A percentile compares a stretch with the other conserved stretches of the same genome.
These are phyloP conservation scores for Xylariaceae sp. DNA, from an alignment of 2,329 filamentous ascomycete genomes.

Conservation along the genomic window DNA sequence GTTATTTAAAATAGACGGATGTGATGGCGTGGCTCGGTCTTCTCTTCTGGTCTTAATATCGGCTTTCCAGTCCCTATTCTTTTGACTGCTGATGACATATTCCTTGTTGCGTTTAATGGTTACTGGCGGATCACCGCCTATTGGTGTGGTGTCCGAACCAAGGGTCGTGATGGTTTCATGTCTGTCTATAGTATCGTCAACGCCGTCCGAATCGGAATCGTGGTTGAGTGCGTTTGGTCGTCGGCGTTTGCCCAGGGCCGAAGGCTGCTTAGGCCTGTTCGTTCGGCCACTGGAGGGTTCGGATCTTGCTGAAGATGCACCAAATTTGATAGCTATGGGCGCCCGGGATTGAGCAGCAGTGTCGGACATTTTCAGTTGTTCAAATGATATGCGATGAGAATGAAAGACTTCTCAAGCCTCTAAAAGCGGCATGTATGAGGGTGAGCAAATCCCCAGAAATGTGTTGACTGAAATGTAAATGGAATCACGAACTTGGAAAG, in stretches of 20 bases:
- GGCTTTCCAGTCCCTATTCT: conserved; percentile 33
- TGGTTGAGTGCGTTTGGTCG: conserved; percentile 39
- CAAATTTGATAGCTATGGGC: conserved; percentile 46
- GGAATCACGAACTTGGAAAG: neutral
- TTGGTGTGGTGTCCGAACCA: conserved; percentile 25
- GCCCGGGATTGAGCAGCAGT: conserved; percentile 30
- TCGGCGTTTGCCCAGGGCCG: conserved; percentile 45
- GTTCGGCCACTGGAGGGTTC: conserved; percentile 26
- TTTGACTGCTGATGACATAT: conserved; percentile 29
- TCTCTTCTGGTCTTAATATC: conserved; percentile 26
- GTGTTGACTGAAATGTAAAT: neutral
- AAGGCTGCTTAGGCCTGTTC: conserved; percentile 32
- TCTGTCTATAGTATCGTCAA: conserved; percentile 28
- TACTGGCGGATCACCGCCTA: conserved; percentile 11
- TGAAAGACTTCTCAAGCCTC: neutral
- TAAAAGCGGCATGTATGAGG: neutral
- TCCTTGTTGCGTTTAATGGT: conserved; percentile 15
- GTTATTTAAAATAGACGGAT: neutral
- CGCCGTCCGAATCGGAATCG: conserved; percentile 40
- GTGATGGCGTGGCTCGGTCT: conserved; percentile 3
- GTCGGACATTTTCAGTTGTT: conserved; percentile 34
- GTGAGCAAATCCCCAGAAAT: neutral
- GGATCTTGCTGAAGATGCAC: conserved; percentile 29
- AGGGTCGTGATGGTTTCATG: conserved; percentile 33
- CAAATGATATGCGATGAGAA: neutral